Evolutionary conservation across 371 early-diverging fungal species (phyloP), one percentile per base, ranked within the genome.

Genomic region (Mucor irregularis): DNA sequence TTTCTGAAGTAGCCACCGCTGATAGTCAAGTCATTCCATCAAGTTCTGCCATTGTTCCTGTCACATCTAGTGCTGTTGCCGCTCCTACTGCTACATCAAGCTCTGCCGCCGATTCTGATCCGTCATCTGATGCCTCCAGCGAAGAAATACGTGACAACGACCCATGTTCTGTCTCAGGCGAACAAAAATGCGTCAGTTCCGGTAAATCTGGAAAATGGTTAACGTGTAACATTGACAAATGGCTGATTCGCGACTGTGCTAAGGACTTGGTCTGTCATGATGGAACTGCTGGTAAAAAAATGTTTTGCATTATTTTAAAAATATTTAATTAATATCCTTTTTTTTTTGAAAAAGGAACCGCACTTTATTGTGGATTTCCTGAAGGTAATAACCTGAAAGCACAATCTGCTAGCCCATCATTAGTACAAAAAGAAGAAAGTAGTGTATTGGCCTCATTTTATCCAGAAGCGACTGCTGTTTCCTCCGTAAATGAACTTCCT

Each of bases 161-260:
- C n/a, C 3, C 21, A 9, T 74, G 69, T 17, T 21, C 46, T 17
- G 8, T 17, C 3, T 22, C 40, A 13, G 71, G 74, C 4, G 35
- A 66, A 34, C 49, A 61, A 29, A 68, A 58, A 11, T 74, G 74
- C 45, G 62, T 62, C 0, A 44, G 50, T 3, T 24, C 46, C n/a
- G 69, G 66, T 13, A n/a, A 34, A 19, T 62, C 66, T 4, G 11
- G 38, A 24, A 37, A 63, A 40, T 74, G 71, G 68, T 19, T 61
- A 5, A 74, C 74, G 1, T 74, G 74, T 53, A 57, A 64, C 26
- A 40, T 48, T 22, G 57, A 53, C 34, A 21, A 35, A 52, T 74
- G 74, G 74, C 10, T 74, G 16, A 17, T 47, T 16, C 71, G 74
- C 17, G 52, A 55, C 16, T 74, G 74, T 52, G 10, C 64, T 19